Evolutionary conservation across 768 basidiomycete species (phyloP).

Genomic region (Plicaturopsis crispa): DNA sequence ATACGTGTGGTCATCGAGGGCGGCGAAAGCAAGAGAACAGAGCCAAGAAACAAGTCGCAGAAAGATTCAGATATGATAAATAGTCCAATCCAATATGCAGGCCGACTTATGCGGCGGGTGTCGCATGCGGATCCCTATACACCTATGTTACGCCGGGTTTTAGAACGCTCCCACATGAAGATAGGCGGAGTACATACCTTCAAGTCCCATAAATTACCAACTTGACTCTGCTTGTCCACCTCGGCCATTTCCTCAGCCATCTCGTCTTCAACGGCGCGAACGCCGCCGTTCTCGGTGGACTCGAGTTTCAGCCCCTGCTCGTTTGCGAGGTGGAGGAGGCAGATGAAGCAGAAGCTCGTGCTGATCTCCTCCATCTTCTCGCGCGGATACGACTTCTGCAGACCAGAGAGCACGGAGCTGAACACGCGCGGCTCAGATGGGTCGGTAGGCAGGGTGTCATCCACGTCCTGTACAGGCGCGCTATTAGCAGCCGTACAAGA

Average conservation of each 20-base stretch:
- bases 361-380: slow-evolving; percentile 99
- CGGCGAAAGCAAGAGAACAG: too few species aligned
- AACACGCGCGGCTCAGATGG: slow-evolving; percentile 64
- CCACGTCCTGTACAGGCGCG: slow-evolving; percentile 39
- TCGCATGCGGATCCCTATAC: slow-evolving; percentile 34
- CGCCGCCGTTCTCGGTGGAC: slow-evolving; percentile 31
- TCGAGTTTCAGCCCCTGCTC: slow-evolving; percentile 89
- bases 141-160: slow-evolving; percentile 23
- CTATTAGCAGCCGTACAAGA: neutral
- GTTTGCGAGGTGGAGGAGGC: slow-evolving; percentile 91
- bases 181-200: slow-evolving; percentile 39
- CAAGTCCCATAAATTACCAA: slow-evolving; percentile 70
- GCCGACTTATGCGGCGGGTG: neutral
- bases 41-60: too few species aligned
- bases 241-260: slow-evolving; percentile 30
- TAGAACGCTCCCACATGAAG: neutral
- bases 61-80: too few species aligned
- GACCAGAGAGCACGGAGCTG: slow-evolving; percentile 72
- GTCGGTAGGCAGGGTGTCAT: slow-evolving; percentile 45
- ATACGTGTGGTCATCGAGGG: too few species aligned
- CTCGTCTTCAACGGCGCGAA: slow-evolving; percentile 20
- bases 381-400: slow-evolving; percentile 76
- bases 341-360: slow-evolving; percentile 99
- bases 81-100: too few species aligned
- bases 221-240: slow-evolving; percentile 35